Conservation (phyloP, 129 eudicot genomes). For the Deinandra increscens region DNA sequence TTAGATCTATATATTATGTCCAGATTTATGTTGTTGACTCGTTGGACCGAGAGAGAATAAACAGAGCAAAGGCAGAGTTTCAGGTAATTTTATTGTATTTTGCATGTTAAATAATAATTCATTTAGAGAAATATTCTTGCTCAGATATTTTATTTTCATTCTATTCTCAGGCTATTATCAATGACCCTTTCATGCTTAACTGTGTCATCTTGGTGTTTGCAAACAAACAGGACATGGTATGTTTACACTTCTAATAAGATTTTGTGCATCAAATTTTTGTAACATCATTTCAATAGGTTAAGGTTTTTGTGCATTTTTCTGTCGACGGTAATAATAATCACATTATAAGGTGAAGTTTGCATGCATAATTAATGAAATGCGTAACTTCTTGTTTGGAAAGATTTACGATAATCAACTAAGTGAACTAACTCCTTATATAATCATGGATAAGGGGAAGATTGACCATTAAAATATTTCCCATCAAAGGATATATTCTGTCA, state of each 20-base stretch:
- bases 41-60: conserved; percentile 94
- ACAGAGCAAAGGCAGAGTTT: conserved; percentile 89
- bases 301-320: conserved; percentile 12
- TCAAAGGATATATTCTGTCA: background rate
- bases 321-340: background rate
- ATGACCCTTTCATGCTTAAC: conserved; percentile 94
- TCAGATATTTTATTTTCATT: conserved; percentile 1
- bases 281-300: conserved; percentile 6
- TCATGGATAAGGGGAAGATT: background rate
- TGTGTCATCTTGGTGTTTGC: conserved; percentile 97
- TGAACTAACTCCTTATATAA: background rate
- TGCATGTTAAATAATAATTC: background rate
- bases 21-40: conserved; percentile 99
- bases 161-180: conserved; percentile 77
- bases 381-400: background rate
- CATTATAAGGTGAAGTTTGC: background rate
- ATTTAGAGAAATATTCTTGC: background rate
- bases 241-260: conserved; percentile 24
- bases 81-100: conserved; percentile 54
- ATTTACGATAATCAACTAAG: conserved; percentile 8
- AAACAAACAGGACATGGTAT: conserved; percentile 98
- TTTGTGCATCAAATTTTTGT: conserved; percentile 9
- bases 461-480: conserved; percentile 3
- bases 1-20: conserved; percentile 23
- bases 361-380: background rate